Conservation (phyloP, 768 basidiomycete species). For the Tricholoma saponaceum region DNA sequence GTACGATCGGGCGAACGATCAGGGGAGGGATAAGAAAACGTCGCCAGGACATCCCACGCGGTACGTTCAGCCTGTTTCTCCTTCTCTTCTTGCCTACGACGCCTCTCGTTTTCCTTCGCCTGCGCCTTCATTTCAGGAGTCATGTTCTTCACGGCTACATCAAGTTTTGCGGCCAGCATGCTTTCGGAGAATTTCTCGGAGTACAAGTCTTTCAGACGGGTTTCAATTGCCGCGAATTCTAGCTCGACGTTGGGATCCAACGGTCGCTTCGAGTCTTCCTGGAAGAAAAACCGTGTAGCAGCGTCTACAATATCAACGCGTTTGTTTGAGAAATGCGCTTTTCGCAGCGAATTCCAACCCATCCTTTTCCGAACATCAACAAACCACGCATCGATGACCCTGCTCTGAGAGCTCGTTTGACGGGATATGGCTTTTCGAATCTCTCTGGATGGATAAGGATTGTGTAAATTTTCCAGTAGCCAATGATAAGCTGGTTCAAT, state of each 20-base stretch:
- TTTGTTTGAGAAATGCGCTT: slow-evolving; percentile 26
- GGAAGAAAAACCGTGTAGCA: slow-evolving; percentile 30
- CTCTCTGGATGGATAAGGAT: slow-evolving; percentile 45
- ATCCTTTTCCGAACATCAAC: slow-evolving; percentile 43
- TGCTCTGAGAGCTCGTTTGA: slow-evolving; percentile 16
- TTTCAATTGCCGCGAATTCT: slow-evolving; percentile 20
- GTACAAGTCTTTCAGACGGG: slow-evolving; percentile 15
- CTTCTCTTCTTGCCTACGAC: background rate
- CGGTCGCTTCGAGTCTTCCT: slow-evolving; percentile 13
- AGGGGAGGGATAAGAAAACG: slow-evolving; percentile 18
- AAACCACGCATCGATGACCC: slow-evolving; percentile 45
- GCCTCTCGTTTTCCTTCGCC: slow-evolving; percentile 4
- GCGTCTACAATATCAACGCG: slow-evolving; percentile 32
- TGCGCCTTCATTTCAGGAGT: slow-evolving; percentile 15
- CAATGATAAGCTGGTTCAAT: slow-evolving; percentile 33
- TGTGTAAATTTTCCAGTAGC: slow-evolving; percentile 42
- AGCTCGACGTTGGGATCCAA: slow-evolving; percentile 16
- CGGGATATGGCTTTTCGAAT: slow-evolving; percentile 25
- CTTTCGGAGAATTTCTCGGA: slow-evolving; percentile 13
- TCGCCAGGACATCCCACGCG: background rate
- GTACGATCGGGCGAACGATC: slow-evolving; percentile 10
- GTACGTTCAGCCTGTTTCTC: background rate
- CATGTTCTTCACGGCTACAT: slow-evolving; percentile 24
- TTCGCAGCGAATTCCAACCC: slow-evolving; percentile 45
- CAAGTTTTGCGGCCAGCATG: slow-evolving; percentile 17